Conservation (phyloP, 495 filamentous ascomycete species). For the Hypoxylon crocopeplum region DNA sequence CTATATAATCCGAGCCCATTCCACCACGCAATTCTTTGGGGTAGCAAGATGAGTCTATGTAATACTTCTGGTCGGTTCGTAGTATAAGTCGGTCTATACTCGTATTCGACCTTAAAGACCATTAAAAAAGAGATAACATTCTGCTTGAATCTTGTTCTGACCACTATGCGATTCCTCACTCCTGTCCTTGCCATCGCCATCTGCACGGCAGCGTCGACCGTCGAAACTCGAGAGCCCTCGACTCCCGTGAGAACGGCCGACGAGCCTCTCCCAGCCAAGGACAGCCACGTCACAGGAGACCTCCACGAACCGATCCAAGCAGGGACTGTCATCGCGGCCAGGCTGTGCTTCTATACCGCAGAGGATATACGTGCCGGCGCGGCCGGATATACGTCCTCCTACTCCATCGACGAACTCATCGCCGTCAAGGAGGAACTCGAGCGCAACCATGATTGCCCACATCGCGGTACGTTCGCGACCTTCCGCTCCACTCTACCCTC, state of each 20-base stretch:
- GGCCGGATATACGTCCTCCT: not conserved
- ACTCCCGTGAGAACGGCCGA: not conserved
- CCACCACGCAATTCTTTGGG: not conserved
- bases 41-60: not conserved
- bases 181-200: not conserved
- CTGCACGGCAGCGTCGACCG: not conserved
- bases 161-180: constrained; percentile 8
- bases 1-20: not conserved
- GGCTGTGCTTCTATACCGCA: not conserved
- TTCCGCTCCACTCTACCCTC: too few relatives aligned
- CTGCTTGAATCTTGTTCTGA: too few relatives aligned
- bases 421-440: not conserved
- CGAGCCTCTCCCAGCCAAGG: too few relatives aligned
- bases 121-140: too few relatives aligned
- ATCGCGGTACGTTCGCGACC: not conserved
- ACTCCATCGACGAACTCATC: constrained; percentile 4
- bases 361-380: not conserved
- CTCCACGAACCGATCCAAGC: not conserved
- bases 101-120: too few relatives aligned
- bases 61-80: not conserved
- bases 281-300: too few relatives aligned
- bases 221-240: not conserved
- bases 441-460: not conserved
- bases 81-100: not conserved
- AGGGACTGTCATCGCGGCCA: not conserved